Conservation (phyloP, 1,284 basidiomycete genomes). For the Trichosporon inkin region DNA sequence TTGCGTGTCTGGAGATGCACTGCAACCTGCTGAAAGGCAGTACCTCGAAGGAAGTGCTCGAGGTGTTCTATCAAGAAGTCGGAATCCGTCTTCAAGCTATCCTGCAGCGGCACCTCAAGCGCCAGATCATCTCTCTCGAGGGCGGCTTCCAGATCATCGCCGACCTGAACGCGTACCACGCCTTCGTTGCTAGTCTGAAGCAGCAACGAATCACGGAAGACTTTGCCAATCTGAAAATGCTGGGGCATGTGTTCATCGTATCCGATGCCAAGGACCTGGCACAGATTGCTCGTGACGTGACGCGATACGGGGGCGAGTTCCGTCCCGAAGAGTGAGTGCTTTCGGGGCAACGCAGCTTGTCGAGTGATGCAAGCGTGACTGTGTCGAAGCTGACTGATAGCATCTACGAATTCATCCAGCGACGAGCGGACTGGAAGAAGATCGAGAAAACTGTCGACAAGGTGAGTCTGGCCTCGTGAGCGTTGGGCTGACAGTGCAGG, state of each 20-base stretch:
- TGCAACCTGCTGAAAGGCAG: conserved; percentile 86
- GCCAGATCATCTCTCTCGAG: conserved; percentile 87
- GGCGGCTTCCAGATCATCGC: conserved; percentile 96
- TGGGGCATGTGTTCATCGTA: conserved; percentile 87
- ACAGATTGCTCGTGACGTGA: conserved; percentile 89
- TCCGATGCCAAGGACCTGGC: conserved; percentile 86
- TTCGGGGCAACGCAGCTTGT: neutral
- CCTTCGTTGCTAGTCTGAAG: conserved; percentile 77
- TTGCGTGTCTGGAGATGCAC: conserved; percentile 80
- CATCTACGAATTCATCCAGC: conserved; percentile 88
- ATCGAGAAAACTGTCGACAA: conserved; percentile 93
- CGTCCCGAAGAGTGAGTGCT: conserved; percentile 70
- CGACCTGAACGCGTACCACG: conserved; percentile 87
- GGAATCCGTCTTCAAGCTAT: conserved; percentile 86
- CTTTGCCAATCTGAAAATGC: conserved; percentile 91
- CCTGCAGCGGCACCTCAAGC: conserved; percentile 91
- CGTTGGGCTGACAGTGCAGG: conserved; percentile 26
- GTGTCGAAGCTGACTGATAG: conserved; percentile 50
- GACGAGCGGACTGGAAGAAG: conserved; percentile 92
- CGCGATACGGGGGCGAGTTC: conserved; percentile 86
- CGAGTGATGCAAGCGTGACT: neutral
- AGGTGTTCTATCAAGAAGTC: conserved; percentile 96
- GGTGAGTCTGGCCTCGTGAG: conserved; percentile 54
- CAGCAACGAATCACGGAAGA: conserved; percentile 66
- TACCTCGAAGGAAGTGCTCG: conserved; percentile 90